Conservation (phyloP, 2,329 filamentous ascomycete species). For the Nemania abortiva region DNA sequence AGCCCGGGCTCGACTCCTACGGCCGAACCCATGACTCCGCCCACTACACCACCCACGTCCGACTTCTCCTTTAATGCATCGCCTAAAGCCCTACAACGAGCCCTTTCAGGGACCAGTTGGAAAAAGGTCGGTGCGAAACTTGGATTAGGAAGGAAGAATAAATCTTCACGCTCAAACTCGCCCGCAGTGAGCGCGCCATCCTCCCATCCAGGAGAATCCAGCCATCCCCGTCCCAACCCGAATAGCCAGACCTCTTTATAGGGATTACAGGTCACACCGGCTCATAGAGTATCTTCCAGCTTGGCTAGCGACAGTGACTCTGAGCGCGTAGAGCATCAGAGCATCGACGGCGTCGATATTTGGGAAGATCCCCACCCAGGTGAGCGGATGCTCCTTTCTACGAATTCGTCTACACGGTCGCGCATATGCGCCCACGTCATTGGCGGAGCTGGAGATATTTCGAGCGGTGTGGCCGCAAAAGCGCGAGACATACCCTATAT, state of each 20-base stretch:
- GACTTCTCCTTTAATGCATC: conserved; percentile 66
- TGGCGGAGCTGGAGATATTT: conserved; percentile 49
- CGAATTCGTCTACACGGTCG: conserved; percentile 44
- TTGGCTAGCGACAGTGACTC: conserved; percentile 44
- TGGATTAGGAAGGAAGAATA: conserved; percentile 67
- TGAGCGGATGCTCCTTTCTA: conserved; percentile 54
- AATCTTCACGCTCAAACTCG: conserved; percentile 58
- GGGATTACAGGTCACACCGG: conserved; percentile 69
- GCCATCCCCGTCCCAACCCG: conserved; percentile 51
- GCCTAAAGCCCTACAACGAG: conserved; percentile 66
- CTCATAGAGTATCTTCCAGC: conserved; percentile 56
- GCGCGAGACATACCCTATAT: conserved; percentile 48
- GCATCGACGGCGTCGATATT: conserved; percentile 41
- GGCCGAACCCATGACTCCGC: conserved; percentile 78
- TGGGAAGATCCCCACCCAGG: conserved; percentile 64
- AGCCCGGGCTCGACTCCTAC: conserved; percentile 68
- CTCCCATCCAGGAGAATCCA: conserved; percentile 48
- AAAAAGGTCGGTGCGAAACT: conserved; percentile 74
- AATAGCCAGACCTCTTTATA: conserved; percentile 61
- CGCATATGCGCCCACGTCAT: conserved; percentile 39
- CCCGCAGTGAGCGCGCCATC: conserved; percentile 58
- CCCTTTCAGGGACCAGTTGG: conserved; percentile 70
- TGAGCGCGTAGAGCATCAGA: conserved; percentile 40
- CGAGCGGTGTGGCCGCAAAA: conserved; percentile 65
- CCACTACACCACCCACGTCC: conserved; percentile 75